These are phyloP conservation scores for Penicillium sp. DNA, from an alignment of 2,329 filamentous ascomycete species.

Conservation along the genomic window DNA sequence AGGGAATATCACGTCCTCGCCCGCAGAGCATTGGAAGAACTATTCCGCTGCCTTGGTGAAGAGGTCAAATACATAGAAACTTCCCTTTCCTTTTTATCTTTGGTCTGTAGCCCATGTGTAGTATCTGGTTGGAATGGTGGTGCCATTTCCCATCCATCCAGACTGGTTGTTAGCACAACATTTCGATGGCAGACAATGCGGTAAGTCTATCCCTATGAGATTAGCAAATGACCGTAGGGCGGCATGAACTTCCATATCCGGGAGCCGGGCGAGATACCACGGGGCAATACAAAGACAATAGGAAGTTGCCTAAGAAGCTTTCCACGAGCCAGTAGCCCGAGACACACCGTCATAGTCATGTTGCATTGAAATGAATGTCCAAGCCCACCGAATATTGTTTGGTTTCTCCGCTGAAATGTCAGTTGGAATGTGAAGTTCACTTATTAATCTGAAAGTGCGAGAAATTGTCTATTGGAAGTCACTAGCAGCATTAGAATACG, in stretches of 20 bases:
- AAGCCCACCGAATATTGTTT: too few species aligned
- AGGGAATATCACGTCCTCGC: neutral
- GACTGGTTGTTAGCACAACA: neutral
- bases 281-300: neutral
- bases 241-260: too few species aligned
- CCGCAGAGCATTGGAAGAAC: neutral
- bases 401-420: neutral
- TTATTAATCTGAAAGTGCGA: neutral
- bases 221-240: neutral
- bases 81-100: too few species aligned
- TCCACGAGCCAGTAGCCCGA: neutral
- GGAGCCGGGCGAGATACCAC: neutral
- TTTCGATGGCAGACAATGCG: neutral
- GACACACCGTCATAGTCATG: neutral
- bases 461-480: slow-evolving; percentile 27
- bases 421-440: neutral
- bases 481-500: slow-evolving; percentile 30
- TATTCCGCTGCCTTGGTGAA: neutral
- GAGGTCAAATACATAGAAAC: neutral
- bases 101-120: neutral
- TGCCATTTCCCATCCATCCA: neutral
- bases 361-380: neutral
- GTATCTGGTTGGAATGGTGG: neutral
- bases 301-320: neutral
- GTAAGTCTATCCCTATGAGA: neutral